Base-by-base conservation (phyloP, 345 rosid species). In the Eucalyptus microcorys region DNA sequence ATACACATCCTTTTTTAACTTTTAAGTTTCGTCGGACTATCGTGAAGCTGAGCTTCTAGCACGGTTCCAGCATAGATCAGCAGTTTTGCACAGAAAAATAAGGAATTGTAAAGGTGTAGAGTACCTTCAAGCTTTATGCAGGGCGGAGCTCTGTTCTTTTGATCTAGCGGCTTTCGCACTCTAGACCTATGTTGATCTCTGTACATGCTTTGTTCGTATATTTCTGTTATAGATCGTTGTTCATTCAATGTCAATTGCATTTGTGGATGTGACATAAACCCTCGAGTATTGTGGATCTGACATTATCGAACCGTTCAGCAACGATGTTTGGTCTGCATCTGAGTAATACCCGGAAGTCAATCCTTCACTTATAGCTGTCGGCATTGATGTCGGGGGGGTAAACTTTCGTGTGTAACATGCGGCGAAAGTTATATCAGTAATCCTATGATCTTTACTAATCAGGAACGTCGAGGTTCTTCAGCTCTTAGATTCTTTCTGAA, bases 21-120 rank as follows among this genome's bases (percentile, higher is more conserved):
- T 61, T 12, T 87, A 34, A 14, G 88, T 61, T 45, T 61, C 24
- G 83, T 71, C 14, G 45, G 83, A 71, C 83, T 71, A 45, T 48
- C 57, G 88, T 27, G 88, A 32, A 71, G 83, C 83, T 71, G 83
- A 86, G 89, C 61, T 89, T 93, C 85, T 68, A 79, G 89, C 90
- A 48, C 87, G 88, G 57, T 50, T 83, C 89, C 88, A 84, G 88
- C 89, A 88, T 87, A 89, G 89, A 88, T 87, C 49, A 57, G 86
- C 84, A 50, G 85, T 83, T 21, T 79, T 90, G 85, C 90, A 32
- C 89, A 86, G 89, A 71, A 88, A 87, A 92, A 93, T 88, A 90
- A 92, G 87, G 71, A 87, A 61, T 64, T 90, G 92, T 90, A 89
- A 86, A 85, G 88, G 86, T 81, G 79, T 87, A 87, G 88, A 87